These are phyloP conservation scores for Carex littledalei DNA, from an alignment of 176 grass and related monocot genomes.

Conservation along the genomic window DNA sequence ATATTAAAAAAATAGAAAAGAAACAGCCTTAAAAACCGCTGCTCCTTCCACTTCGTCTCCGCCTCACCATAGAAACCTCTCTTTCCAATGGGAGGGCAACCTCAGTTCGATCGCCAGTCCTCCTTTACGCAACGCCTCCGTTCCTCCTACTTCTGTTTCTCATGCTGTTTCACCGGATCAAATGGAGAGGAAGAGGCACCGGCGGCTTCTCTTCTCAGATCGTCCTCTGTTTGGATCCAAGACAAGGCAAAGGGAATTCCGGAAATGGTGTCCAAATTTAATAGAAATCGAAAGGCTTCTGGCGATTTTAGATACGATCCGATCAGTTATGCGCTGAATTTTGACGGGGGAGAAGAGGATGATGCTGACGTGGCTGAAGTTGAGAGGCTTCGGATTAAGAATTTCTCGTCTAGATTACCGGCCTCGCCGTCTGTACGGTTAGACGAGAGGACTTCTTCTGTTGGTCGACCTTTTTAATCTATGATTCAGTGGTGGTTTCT, in stretches of 20 bases:
- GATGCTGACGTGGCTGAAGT: background rate
- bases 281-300: background rate
- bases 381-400: slow-evolving; percentile 8
- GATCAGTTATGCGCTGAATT: slow-evolving; percentile 38
- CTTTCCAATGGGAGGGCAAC: background rate
- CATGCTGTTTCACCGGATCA: slow-evolving; percentile 10
- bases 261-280: slow-evolving; percentile 12
- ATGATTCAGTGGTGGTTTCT: background rate
- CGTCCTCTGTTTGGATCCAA: slow-evolving; percentile 16
- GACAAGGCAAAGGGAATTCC: slow-evolving; percentile 13
- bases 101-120: slow-evolving; percentile 10
- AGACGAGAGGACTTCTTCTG: background rate
- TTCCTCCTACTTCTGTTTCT: slow-evolving; percentile 12
- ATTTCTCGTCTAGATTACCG: slow-evolving; percentile 28
- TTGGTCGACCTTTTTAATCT: background rate
- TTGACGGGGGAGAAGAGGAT: slow-evolving; percentile 29
- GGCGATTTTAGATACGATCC: slow-evolving; percentile 37
- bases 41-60: background rate
- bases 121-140: slow-evolving; percentile 2
- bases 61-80: background rate
- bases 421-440: slow-evolving; percentile 3
- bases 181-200: slow-evolving; percentile 9
- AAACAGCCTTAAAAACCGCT: background rate
- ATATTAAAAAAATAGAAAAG: background rate
- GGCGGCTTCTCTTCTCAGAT: slow-evolving; percentile 12